Conservation (phyloP, 805 yeast genomes). For the Spathaspora arborariae region DNA sequence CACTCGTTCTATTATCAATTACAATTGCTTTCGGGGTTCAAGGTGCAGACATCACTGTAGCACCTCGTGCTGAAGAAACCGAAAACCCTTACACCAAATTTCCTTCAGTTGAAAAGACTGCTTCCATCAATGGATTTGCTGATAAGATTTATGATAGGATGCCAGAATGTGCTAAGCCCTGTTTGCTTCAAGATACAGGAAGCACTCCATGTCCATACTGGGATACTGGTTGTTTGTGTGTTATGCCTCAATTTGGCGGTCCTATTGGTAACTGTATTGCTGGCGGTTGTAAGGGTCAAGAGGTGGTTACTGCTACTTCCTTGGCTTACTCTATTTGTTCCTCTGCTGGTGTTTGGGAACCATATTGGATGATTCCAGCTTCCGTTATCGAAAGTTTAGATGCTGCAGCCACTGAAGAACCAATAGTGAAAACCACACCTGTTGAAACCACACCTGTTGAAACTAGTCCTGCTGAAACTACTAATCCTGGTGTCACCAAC, state of each 20-base stretch:
- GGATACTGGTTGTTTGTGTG: slow-evolving; percentile 48
- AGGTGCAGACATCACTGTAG: neutral
- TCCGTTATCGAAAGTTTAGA: slow-evolving; percentile 13
- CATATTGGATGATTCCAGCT: slow-evolving; percentile 42
- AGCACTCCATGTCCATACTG: slow-evolving; percentile 49
- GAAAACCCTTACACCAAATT: slow-evolving; percentile 24
- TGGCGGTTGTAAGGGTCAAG: slow-evolving; percentile 30
- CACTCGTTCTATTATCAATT: neutral
- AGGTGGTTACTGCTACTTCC: slow-evolving; percentile 31
- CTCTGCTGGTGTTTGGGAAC: slow-evolving; percentile 38
- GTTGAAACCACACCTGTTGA: slow-evolving; percentile 11
- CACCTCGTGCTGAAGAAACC: neutral
- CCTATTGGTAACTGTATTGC: slow-evolving; percentile 40
- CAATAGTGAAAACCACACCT: slow-evolving; percentile 7
- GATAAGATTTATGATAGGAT: slow-evolving; percentile 35
- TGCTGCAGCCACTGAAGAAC: slow-evolving; percentile 11
- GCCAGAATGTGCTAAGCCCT: slow-evolving; percentile 40
- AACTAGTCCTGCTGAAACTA: slow-evolving; percentile 2
- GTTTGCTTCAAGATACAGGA: slow-evolving; percentile 30
- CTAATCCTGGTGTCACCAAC: neutral
- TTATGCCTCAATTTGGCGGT: slow-evolving; percentile 43
- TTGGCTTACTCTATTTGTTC: slow-evolving; percentile 40
- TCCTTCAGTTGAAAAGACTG: slow-evolving; percentile 36
- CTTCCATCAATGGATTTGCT: slow-evolving; percentile 45
- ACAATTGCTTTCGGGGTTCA: neutral